Conservation (phyloP, 2,329 filamentous ascomycete genomes). For the Ophiostoma ulmi region DNA sequence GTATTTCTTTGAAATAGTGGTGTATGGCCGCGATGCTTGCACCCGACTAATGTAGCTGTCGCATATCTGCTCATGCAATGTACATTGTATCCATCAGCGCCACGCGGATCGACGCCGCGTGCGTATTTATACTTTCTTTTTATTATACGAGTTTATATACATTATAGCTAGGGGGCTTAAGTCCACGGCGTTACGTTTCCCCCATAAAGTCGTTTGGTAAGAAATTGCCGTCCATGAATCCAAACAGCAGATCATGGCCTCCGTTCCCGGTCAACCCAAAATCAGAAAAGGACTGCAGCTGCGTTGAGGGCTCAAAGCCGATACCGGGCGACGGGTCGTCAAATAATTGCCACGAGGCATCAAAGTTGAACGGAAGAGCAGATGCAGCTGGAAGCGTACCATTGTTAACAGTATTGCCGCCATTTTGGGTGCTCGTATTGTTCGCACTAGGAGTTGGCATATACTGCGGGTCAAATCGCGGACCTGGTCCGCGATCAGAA, state of each 20-base stretch:
- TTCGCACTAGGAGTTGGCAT: background rate
- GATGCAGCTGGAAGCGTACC: background rate
- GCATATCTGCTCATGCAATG: background rate
- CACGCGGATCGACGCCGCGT: background rate
- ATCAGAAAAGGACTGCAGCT: conserved; percentile 20
- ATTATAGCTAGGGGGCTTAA: background rate
- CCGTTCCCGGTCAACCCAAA: conserved; percentile 19
- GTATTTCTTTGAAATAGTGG: background rate
- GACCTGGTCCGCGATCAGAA: background rate
- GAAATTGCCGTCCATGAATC: conserved; percentile 23
- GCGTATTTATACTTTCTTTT: background rate
- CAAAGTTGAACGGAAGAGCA: background rate
- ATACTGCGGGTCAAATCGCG: background rate
- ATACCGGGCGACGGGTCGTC: conserved; percentile 14
- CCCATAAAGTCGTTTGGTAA: conserved; percentile 19
- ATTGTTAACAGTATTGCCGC: background rate
- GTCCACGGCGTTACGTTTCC: conserved; percentile 1
- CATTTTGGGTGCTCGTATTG: background rate
- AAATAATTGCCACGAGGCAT: conserved; percentile 18
- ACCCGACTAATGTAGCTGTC: background rate
- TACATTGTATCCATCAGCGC: background rate
- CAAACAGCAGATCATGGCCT: conserved; percentile 23
- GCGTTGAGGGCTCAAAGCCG: conserved; percentile 17
- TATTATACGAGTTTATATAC: background rate
- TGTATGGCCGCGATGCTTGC: background rate